Conservation (phyloP, 768 basidiomycete species). For the Termitomyces titanicus region DNA sequence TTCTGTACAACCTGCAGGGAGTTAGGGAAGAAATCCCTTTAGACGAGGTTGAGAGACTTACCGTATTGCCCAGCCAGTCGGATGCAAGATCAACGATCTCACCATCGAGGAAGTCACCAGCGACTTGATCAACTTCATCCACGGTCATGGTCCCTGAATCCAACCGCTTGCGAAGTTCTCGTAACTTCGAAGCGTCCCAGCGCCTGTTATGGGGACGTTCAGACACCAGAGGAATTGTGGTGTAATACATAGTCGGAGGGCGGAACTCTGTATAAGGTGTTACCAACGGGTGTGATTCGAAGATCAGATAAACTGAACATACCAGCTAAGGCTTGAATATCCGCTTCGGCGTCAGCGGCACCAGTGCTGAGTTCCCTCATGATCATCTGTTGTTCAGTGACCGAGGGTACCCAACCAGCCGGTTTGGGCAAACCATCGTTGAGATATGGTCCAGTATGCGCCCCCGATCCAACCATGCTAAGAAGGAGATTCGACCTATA, state of each 20-base stretch:
- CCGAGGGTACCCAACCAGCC: slow-evolving; percentile 63
- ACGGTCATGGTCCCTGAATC: slow-evolving; percentile 84
- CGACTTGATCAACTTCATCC: slow-evolving; percentile 89
- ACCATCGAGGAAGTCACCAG: slow-evolving; percentile 86
- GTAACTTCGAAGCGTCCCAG: slow-evolving; percentile 91
- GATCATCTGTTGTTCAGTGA: slow-evolving; percentile 96
- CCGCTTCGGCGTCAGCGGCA: slow-evolving; percentile 72
- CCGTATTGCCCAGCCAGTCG: slow-evolving; percentile 98
- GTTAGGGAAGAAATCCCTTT: slow-evolving; percentile 4
- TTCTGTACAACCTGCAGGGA: slow-evolving; percentile 84
- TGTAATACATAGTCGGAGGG: slow-evolving; percentile 94
- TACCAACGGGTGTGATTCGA: neutral
- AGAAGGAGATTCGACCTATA: slow-evolving; percentile 89
- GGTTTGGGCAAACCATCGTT: slow-evolving; percentile 58
- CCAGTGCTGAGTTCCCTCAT: slow-evolving; percentile 88
- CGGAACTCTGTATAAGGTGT: slow-evolving; percentile 69
- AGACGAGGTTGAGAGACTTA: slow-evolving; percentile 28
- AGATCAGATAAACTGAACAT: slow-evolving; percentile 26
- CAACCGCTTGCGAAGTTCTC: slow-evolving; percentile 90
- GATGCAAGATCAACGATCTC: slow-evolving; percentile 95
- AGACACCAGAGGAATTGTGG: slow-evolving; percentile 86
- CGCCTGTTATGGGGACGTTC: slow-evolving; percentile 82
- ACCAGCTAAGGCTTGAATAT: slow-evolving; percentile 87
- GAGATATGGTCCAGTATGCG: slow-evolving; percentile 53
- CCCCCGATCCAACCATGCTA: slow-evolving; percentile 81